phyloP scores from a whole-genome alignment of 257 asterid genomes.

The Nyctanthes arbortristis region DNA sequence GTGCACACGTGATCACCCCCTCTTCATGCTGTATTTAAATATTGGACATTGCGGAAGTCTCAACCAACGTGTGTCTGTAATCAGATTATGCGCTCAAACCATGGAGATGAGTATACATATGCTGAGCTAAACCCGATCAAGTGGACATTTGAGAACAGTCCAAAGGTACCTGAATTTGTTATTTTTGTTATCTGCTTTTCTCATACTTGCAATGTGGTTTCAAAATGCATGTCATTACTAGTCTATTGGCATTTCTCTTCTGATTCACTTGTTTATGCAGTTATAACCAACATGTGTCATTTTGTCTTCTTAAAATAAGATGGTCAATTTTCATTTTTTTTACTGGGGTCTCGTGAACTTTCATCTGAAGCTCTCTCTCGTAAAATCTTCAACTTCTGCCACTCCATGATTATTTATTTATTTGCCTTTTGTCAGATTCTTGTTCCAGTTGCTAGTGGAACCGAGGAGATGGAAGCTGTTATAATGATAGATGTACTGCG shows the following conservation, averaged over 20 bases:
- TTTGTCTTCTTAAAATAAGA: too few species aligned
- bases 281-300: neutral
- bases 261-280: neutral
- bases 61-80: constrained; percentile 7
- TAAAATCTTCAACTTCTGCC: neutral
- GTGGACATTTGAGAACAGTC: constrained; percentile 62
- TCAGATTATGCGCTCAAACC: constrained; percentile 80
- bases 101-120: constrained; percentile 60
- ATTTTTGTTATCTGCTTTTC: constrained; percentile 14
- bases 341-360: too few species aligned
- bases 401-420: neutral
- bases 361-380: too few species aligned
- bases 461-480: constrained; percentile 97
- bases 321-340: too few species aligned
- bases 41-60: neutral
- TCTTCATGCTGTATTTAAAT: neutral
- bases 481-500: constrained; percentile 84
- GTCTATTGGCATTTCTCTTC: neutral
- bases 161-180: constrained; percentile 51
- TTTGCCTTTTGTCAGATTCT: constrained; percentile 57
- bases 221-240: neutral
- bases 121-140: constrained; percentile 66
- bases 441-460: constrained; percentile 95
- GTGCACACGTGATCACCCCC: neutral
- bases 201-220: constrained; percentile 1